Evolutionary conservation across 2,329 filamentous ascomycete genomes (phyloP), one percentile per base, ranked within the genome.

Genomic region (Lithohypha guttulata): DNA sequence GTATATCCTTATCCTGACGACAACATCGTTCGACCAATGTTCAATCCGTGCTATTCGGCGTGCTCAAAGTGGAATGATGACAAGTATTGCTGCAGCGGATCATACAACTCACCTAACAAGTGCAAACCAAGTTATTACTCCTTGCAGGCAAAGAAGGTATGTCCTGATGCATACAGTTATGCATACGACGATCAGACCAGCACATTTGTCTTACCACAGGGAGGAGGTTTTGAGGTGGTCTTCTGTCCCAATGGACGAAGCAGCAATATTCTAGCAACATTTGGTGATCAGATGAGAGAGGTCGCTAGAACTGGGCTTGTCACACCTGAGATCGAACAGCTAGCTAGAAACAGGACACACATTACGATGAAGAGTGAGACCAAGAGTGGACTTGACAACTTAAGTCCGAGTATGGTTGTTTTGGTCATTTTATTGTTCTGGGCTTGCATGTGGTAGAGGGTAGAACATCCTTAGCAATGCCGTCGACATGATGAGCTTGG

Each of bases 81-180:
- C 17, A 60, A 69, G 50, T 82, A 89, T 56, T 93, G 84, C 63
- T 91, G 84, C 59, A 78, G 77, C 11, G 83, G 81, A 30, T 59
- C 70, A 9, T 81, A 80, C 59, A 68, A 79, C 52, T 69, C 70
- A 26, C 71, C 80, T 2, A 64, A 69, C 17, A 65, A 67, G 34
- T 91, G 84, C 63, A 64, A 68, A 43, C 77, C 80, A 2, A 77
- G 77, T 35, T 60, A 72, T 27, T 91, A 87, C 62, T 77, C 78
- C 48, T 72, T 66, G 42, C 66, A 68, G 8, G 81, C 82, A 38
- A 91, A 93, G 64, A 63, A 61, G 3, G 70, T 89, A 9, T 93
- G 84, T 55, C 84, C 84, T 1, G 84, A 93, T 59, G 84, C 84
- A 2, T 93, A 91, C 61, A 84, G 79, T 53, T 93, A 74, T 56